Conservation (phyloP, 108 stramenopile genomes). For the Parmales sp. region DNA sequence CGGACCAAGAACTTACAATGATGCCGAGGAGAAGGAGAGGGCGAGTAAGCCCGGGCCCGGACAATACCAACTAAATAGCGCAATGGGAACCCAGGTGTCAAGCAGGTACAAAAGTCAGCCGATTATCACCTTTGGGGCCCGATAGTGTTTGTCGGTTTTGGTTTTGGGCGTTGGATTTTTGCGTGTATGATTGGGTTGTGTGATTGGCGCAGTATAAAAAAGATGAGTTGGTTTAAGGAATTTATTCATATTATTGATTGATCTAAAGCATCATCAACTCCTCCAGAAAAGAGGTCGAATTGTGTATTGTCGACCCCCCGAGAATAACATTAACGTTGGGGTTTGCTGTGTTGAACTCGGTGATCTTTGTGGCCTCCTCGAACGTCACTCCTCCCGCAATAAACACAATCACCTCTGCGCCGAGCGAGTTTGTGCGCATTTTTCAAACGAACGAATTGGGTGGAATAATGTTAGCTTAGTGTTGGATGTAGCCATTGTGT, state of each 20-base stretch:
- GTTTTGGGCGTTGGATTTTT: too few species aligned
- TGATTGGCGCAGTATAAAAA: too few species aligned
- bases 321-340: conserved; percentile 61
- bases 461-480: too few species aligned
- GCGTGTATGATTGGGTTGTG: too few species aligned
- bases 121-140: conserved; percentile 31
- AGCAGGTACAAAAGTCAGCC: conserved; percentile 32
- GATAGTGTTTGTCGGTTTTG: conserved; percentile 18
- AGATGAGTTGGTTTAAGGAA: too few species aligned
- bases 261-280: too few species aligned
- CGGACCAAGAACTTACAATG: conserved; percentile 40
- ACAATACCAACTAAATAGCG: conserved; percentile 18
- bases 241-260: too few species aligned
- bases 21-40: conserved; percentile 33
- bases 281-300: conserved; percentile 86
- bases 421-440: too few species aligned
- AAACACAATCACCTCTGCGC: conserved; percentile 81
- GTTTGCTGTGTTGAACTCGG: conserved; percentile 66
- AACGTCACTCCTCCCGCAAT: conserved; percentile 93
- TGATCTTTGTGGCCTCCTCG: conserved; percentile 87
- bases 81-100: conserved; percentile 31
- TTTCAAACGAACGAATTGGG: too few species aligned
- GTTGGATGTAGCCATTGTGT: too few species aligned
- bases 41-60: conserved; percentile 30
- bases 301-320: conserved; percentile 88